Evolutionary conservation across 257 asterid species (phyloP).

Genomic region (Lithospermum erythrorhizon): DNA sequence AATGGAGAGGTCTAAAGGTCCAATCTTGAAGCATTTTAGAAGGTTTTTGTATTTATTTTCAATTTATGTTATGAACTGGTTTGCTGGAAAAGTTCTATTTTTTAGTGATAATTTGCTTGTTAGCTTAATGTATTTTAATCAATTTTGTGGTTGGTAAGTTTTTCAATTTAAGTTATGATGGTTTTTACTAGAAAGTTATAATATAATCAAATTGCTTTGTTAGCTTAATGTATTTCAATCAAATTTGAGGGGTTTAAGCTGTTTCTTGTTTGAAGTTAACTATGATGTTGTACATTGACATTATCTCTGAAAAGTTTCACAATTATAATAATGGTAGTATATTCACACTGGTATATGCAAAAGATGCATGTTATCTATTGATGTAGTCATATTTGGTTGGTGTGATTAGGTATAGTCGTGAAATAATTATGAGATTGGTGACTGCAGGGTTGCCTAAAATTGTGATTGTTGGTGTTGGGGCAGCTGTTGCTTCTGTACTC

Average conservation of each 20-base stretch:
- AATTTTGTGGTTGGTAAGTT: background rate
- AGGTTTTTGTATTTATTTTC: background rate
- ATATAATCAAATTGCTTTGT: too few relatives aligned
- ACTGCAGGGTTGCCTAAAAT: conserved; percentile 37
- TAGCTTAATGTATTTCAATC: background rate
- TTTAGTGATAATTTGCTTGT: background rate
- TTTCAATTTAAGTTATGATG: too few relatives aligned
- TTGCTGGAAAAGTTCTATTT: background rate
- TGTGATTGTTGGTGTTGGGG: conserved; percentile 46
- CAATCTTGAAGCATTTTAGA: background rate
- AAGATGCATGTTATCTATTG: too few relatives aligned
- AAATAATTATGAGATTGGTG: background rate
- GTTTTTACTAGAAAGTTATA: too few relatives aligned
- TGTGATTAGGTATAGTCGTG: background rate
- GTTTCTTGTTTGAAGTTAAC: background rate
- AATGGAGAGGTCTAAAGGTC: conserved; percentile 25
- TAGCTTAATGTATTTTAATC: background rate
- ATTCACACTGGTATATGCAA: too few relatives aligned
- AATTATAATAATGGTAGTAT: too few relatives aligned
- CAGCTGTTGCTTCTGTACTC: conserved; percentile 44
- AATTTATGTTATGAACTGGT: conserved; percentile 5
- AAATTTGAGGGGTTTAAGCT: background rate
- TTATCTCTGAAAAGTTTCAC: too few relatives aligned
- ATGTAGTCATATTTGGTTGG: too few relatives aligned
- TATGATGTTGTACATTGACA: too few relatives aligned